Conservation (phyloP, 2,329 filamentous ascomycete species). For the Hymenoscyphus albidus region DNA sequence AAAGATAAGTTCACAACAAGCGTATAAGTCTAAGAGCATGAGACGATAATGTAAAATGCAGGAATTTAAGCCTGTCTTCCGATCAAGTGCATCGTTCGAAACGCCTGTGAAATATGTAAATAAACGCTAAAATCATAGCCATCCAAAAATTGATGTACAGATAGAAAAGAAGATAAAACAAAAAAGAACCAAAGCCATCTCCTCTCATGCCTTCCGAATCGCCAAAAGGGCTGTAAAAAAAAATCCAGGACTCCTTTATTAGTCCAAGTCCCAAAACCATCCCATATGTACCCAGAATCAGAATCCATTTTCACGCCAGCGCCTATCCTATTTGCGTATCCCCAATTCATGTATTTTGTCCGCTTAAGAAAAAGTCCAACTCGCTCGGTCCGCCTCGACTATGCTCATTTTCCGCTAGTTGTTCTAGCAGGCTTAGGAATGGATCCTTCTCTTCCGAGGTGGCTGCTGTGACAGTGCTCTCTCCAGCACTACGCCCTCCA, state of each 20-base stretch:
- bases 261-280: background rate
- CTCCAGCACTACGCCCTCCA: slow-evolving; percentile 47
- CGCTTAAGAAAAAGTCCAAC: slow-evolving; percentile 69
- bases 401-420: slow-evolving; percentile 78
- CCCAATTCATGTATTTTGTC: slow-evolving; percentile 7
- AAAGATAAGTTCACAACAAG: too few relatives aligned
- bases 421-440: slow-evolving; percentile 73
- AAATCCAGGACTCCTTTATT: background rate
- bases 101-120: background rate
- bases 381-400: slow-evolving; percentile 65
- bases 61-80: background rate
- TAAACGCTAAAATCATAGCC: background rate
- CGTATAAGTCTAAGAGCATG: too few relatives aligned
- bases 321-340: background rate
- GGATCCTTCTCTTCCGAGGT: slow-evolving; percentile 70
- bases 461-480: slow-evolving; percentile 44
- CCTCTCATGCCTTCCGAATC: background rate
- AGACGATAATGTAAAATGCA: too few relatives aligned
- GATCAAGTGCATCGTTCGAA: background rate
- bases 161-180: background rate
- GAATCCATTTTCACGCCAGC: background rate
- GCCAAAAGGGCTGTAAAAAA: background rate
- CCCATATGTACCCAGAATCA: background rate
- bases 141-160: background rate
- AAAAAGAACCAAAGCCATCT: background rate